Evolutionary conservation across 306 rosid genomes (phyloP).

Genomic region (Medicago ruthenica): DNA sequence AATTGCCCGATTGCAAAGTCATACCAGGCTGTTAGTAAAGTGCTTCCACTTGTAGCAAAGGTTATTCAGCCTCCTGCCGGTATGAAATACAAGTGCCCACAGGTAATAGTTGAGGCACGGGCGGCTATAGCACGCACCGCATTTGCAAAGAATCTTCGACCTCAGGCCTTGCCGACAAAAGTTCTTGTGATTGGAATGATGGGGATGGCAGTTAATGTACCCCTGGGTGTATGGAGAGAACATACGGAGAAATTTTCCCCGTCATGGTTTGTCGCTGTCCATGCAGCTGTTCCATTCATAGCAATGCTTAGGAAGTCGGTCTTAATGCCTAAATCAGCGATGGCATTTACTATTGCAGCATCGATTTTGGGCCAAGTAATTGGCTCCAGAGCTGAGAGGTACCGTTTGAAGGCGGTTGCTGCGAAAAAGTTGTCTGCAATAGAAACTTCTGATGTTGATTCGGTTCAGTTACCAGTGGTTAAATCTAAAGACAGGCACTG

Average conservation of each 20-base stretch:
- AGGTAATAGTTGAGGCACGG: conserved; percentile 81
- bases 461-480: conserved; percentile 52
- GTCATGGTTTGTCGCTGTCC: conserved; percentile 93
- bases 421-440: conserved; percentile 49
- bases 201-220: conserved; percentile 98
- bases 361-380: conserved; percentile 88
- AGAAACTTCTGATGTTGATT: conserved; percentile 48
- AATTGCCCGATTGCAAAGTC: conserved; percentile 97
- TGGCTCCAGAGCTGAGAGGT: conserved; percentile 94
- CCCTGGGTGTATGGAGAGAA: conserved; percentile 96
- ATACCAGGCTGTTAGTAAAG: conserved; percentile 80
- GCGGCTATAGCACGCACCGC: conserved; percentile 93
- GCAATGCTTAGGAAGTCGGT: conserved; percentile 91
- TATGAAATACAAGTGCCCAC: conserved; percentile 80
- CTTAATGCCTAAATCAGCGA: conserved; percentile 93
- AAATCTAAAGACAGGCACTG: conserved; percentile 60
- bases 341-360: conserved; percentile 98
- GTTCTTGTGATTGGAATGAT: conserved; percentile 86
- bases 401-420: conserved; percentile 65
- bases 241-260: conserved; percentile 95
- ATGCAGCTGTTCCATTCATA: conserved; percentile 98
- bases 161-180: conserved; percentile 88
- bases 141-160: conserved; percentile 92
- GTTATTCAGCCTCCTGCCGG: conserved; percentile 86
- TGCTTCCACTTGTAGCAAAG: conserved; percentile 91